Base-by-base conservation (phyloP, 805 yeast genomes). In the Wickerhamiella brachini region DNA sequence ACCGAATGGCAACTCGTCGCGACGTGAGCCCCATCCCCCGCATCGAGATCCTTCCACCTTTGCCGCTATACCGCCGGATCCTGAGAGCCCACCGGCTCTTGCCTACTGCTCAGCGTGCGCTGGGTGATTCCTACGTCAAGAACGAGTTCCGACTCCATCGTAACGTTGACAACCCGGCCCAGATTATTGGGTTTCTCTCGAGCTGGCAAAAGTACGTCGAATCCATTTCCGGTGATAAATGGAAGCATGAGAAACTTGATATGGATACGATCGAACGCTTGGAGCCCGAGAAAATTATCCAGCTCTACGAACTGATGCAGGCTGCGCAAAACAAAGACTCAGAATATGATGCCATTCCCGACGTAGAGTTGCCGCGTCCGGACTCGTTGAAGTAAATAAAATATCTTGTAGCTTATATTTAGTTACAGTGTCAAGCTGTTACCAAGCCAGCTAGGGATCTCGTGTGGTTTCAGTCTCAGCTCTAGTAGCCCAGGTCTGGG, bases 61-160 rank as follows among this genome's bases (percentile, higher is more conserved):
- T 89, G 22, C 73, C 74, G 39, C 75, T 93, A 34, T 93, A 85
- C 68, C 73, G 86, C 50, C 76, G 82, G n/a, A 80, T 93, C 41
- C 71, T 93, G 51, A 72, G 97, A 50, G 89, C 95, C 0, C 97
- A 93, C 67, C 68, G 71, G 57, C 71, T 65, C 45, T 61, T 61
- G 18, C 72, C 93, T n/a, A 86, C 89, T 0, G 65, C 69, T 3
- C 79, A 79, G 47, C 74, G 95, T 52, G 75, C 79, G 49, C 72
- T 93, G 21, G 99, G 98, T 3, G 96, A 93, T 66, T 74, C 79
- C 57, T 93, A 93, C 64, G 95, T 90, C 49, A 84, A 80, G 63
- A 77, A 81, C 37, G 99, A 93, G 68, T 93, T 93, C 71, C 79
- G 80, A 59, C 82, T 89, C 6, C 98, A 93, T 68, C 77, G 80